Conservation (phyloP, 1,284 basidiomycete species). For the Trametes polyzona region DNA sequence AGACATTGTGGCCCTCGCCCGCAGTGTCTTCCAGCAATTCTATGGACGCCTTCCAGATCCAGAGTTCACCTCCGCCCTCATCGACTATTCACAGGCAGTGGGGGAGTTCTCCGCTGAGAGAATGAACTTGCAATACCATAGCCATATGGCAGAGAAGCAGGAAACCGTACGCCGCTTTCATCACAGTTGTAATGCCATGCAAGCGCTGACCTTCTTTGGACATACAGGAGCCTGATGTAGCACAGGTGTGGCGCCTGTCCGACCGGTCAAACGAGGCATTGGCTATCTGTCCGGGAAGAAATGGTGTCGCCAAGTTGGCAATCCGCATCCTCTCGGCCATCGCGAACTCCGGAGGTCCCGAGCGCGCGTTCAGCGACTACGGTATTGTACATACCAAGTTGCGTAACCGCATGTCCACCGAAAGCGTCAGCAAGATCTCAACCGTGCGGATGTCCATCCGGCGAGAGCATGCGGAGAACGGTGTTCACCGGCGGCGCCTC, state of each 20-base stretch:
- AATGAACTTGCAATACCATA: not conserved
- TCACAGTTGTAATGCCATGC: not conserved
- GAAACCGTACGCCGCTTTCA: not conserved
- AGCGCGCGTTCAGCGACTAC: conserved; percentile 29
- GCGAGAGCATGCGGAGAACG: not conserved
- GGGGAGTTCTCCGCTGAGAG: not conserved
- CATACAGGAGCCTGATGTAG: conserved; percentile 2
- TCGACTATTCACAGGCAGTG: not conserved
- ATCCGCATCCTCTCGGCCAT: conserved; percentile 27
- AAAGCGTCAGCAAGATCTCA: conserved; percentile 22
- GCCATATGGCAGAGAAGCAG: not conserved
- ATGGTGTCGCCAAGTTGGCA: conserved; percentile 23
- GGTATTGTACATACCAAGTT: conserved; percentile 29
- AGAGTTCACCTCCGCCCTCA: not conserved
- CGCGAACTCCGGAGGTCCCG: conserved; percentile 30
- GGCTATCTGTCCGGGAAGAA: conserved; percentile 1
- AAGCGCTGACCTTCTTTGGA: not conserved
- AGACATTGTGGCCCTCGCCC: not conserved
- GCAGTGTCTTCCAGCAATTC: not conserved
- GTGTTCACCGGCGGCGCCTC: not conserved
- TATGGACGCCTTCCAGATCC: not conserved
- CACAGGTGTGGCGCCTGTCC: not conserved
- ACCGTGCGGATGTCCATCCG: not conserved
- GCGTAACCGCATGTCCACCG: conserved; percentile 19
- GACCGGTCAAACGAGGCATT: not conserved